Evolutionary conservation across 345 rosid species (phyloP).

Genomic region (Corymbia maculata): DNA sequence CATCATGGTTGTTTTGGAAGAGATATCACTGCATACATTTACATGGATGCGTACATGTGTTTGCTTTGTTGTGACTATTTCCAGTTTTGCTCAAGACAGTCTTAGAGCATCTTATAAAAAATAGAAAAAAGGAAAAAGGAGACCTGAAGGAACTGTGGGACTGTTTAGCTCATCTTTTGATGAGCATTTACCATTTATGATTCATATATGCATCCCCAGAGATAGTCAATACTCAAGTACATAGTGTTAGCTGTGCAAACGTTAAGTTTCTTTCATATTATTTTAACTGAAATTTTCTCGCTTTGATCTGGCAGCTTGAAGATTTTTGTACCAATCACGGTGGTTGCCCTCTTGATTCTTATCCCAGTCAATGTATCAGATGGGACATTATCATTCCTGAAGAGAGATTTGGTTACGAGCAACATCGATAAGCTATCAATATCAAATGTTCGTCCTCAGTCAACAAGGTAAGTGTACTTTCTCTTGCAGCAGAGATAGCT

Average conservation of each 20-base stretch:
- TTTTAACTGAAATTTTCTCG: not conserved
- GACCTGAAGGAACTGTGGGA: not conserved
- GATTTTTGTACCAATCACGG: constrained; percentile 72
- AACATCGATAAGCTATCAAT: constrained; percentile 92
- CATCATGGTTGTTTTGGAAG: not conserved
- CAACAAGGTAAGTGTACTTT: constrained; percentile 41
- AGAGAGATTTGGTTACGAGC: constrained; percentile 78
- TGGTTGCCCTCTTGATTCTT: constrained; percentile 71
- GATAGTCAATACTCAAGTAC: not conserved
- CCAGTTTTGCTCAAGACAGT: not conserved
- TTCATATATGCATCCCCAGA: not conserved
- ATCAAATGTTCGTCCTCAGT: constrained; percentile 83
- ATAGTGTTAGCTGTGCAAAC: not conserved
- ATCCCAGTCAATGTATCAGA: constrained; percentile 92
- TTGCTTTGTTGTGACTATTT: not conserved
- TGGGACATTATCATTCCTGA: constrained; percentile 71
- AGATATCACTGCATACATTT: not conserved
- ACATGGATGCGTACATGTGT: not conserved
- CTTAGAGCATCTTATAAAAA: not conserved
- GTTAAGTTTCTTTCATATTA: not conserved
- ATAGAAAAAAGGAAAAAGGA: not conserved
- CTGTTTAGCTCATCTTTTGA: not conserved
- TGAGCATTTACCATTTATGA: not conserved
- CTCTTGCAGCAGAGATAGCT: not conserved
- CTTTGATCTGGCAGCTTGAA: constrained; percentile 43